Conservation (phyloP, 192 early-diverging fungal genomes). For the Mortierella claussenii region DNA sequence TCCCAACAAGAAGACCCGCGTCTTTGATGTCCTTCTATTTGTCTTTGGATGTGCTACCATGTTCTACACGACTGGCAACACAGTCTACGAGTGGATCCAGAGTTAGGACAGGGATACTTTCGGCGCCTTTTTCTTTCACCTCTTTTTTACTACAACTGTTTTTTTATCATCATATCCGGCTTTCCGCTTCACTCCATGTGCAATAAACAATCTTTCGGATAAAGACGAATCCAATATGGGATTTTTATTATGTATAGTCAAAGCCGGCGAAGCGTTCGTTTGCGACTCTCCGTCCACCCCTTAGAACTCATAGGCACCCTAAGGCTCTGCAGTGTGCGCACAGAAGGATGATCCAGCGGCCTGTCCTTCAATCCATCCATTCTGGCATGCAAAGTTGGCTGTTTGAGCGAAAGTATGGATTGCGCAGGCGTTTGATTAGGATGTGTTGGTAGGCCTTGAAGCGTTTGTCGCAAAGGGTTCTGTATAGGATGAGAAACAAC, state of each 20-base stretch:
- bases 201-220: background rate
- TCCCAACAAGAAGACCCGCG: slow-evolving; percentile 60
- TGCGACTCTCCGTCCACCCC: slow-evolving; percentile 1
- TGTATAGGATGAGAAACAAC: no score
- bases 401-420: background rate
- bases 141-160: background rate
- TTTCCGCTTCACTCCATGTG: background rate
- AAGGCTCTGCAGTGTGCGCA: background rate
- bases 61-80: slow-evolving; percentile 85
- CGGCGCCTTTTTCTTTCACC: background rate
- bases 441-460: slow-evolving; percentile 9
- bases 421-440: background rate
- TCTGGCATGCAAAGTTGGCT: background rate
- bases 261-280: slow-evolving; percentile 11
- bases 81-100: slow-evolving; percentile 69
- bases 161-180: background rate
- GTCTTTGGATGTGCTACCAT: slow-evolving; percentile 77
- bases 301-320: background rate
- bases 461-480: slow-evolving; percentile 16
- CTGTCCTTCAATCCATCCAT: slow-evolving; percentile 7
- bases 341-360: background rate
- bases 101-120: background rate
- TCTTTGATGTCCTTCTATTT: slow-evolving; percentile 70
- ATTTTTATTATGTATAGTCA: background rate
- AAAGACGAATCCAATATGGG: background rate